Evolutionary conservation across 2,329 filamentous ascomycete genomes (phyloP).

Genomic region (Monilinia polystroma): DNA sequence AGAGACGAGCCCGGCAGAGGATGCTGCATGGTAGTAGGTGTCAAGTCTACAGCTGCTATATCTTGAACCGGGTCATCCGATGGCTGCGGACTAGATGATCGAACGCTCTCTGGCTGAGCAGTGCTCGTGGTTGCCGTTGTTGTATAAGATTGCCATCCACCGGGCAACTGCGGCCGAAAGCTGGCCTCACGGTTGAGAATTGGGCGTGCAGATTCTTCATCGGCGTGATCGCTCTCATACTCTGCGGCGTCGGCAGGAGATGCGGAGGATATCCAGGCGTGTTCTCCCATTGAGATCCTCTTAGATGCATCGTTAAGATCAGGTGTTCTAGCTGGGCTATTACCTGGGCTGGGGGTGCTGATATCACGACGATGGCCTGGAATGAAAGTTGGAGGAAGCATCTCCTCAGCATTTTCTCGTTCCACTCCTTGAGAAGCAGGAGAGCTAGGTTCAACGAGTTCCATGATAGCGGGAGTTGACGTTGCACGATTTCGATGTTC

Average conservation of each 20-base stretch:
- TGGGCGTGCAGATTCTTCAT: slow-evolving; percentile 29
- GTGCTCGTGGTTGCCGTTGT: slow-evolving; percentile 31
- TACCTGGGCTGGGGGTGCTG: slow-evolving; percentile 56
- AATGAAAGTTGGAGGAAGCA: slow-evolving; percentile 44
- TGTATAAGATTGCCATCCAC: slow-evolving; percentile 39
- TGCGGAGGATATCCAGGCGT: slow-evolving; percentile 43
- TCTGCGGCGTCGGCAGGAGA: slow-evolving; percentile 2
- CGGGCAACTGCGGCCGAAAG: slow-evolving; percentile 38
- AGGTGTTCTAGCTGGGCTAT: slow-evolving; percentile 61
- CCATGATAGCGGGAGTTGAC: slow-evolving; percentile 53
- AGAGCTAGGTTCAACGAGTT: slow-evolving; percentile 45
- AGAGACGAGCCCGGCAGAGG: slow-evolving; percentile 27
- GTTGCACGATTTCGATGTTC: slow-evolving; percentile 41
- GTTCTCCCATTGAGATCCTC: slow-evolving; percentile 44
- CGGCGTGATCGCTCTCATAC: slow-evolving; percentile 10
- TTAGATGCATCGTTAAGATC: slow-evolving; percentile 46
- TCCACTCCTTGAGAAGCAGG: slow-evolving; percentile 16
- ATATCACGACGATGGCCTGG: slow-evolving; percentile 57
- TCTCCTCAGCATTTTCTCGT: slow-evolving; percentile 25
- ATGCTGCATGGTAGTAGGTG: slow-evolving; percentile 34
- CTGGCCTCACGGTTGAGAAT: slow-evolving; percentile 33
- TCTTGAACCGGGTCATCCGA: slow-evolving; percentile 27
- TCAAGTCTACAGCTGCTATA: slow-evolving; percentile 30
- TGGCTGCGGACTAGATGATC: background rate
- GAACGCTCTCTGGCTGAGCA: slow-evolving; percentile 17